These are phyloP conservation scores for Carex scoparia DNA, from an alignment of 176 grass and related monocot species.

Conservation along the genomic window DNA sequence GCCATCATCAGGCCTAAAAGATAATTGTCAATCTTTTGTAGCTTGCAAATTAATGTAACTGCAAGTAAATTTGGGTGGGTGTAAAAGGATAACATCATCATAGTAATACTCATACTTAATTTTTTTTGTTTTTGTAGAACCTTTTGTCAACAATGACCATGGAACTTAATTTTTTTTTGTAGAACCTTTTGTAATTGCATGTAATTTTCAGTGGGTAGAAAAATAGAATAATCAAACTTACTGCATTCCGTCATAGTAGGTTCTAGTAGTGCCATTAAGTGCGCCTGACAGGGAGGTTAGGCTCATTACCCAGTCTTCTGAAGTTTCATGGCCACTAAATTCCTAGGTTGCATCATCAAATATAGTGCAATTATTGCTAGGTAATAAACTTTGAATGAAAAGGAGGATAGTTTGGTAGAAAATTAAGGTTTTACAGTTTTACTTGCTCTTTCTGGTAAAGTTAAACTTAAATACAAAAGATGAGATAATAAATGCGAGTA, in stretches of 20 bases:
- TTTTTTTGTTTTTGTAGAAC: no score
- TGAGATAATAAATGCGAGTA: conserved; percentile 13
- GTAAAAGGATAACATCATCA: not conserved
- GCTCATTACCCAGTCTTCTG: conserved; percentile 88
- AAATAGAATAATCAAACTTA: conserved; percentile 33
- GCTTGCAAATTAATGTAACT: not conserved
- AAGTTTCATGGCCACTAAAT: conserved; percentile 82
- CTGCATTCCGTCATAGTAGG: conserved; percentile 96
- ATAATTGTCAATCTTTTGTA: conserved; percentile 16
- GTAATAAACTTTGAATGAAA: not conserved
- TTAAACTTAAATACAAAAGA: conserved; percentile 10
- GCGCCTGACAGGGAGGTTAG: conserved; percentile 92
- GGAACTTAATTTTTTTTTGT: not conserved
- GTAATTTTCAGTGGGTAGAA: not conserved
- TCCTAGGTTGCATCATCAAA: conserved; percentile 39
- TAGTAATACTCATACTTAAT: not conserved
- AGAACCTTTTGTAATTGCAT: not conserved
- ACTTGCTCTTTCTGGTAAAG: not conserved
- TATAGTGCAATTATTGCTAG: conserved; percentile 25
- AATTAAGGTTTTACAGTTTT: conserved; percentile 2
- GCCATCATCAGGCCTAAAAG: conserved; percentile 72
- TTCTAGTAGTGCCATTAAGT: conserved; percentile 92
- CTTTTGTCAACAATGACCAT: not conserved
- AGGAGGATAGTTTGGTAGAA: not conserved
- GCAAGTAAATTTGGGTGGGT: not conserved